These are phyloP conservation scores for Cystobasidium slooffiae DNA, from an alignment of 1,284 basidiomycete genomes.

Conservation along the genomic window DNA sequence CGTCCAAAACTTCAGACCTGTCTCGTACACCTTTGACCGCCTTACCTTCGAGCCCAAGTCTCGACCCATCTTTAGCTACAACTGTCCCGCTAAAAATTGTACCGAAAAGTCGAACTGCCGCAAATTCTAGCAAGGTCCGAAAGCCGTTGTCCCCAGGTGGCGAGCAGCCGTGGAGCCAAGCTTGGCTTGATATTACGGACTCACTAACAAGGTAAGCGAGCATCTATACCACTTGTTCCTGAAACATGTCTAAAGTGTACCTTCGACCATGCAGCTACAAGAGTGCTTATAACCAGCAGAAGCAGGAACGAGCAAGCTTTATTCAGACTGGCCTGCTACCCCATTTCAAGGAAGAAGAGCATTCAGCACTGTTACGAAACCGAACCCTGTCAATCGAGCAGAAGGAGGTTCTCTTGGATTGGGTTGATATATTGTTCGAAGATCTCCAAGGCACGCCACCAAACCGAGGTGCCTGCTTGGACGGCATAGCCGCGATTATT, in stretches of 20 bases:
- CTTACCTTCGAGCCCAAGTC: not conserved
- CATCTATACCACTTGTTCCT: not conserved
- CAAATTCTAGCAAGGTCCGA: not conserved
- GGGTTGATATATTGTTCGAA: conserved; percentile 42
- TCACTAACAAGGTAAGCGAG: conserved; percentile 20
- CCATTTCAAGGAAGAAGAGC: conserved; percentile 46
- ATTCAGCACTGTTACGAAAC: conserved; percentile 15
- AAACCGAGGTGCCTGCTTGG: conserved; percentile 61
- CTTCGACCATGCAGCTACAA: conserved; percentile 2
- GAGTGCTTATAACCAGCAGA: conserved; percentile 16
- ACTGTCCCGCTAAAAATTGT: conserved; percentile 1
- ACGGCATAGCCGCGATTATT: conserved; percentile 59
- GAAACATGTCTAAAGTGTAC: not conserved
- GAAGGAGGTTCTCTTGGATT: conserved; percentile 49
- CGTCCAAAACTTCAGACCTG: conserved; percentile 2
- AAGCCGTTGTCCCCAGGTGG: conserved; percentile 4
- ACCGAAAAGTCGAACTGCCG: conserved; percentile 3
- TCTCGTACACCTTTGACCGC: conserved; percentile 12
- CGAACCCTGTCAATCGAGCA: conserved; percentile 43
- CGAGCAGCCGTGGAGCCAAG: conserved; percentile 29
- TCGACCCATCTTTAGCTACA: conserved; percentile 1
- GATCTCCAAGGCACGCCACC: conserved; percentile 53
- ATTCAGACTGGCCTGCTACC: conserved; percentile 31
- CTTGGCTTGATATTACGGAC: conserved; percentile 19
- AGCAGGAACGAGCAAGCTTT: conserved; percentile 29